phyloP scores from a whole-genome alignment of 495 filamentous ascomycete species.

The Durotheca rogersii region DNA sequence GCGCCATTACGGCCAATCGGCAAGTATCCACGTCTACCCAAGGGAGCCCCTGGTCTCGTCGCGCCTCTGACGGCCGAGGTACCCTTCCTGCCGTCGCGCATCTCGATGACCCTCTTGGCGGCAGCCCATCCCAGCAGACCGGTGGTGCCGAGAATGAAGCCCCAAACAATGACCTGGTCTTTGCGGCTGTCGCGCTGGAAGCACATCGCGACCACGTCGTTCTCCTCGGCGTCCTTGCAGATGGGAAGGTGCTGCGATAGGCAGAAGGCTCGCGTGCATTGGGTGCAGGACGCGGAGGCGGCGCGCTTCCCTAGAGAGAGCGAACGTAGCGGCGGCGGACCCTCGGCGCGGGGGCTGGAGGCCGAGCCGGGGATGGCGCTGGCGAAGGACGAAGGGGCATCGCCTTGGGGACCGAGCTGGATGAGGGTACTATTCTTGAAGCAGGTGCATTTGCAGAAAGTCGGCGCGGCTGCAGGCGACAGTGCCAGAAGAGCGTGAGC shows the following conservation, averaged over 20 bases:
- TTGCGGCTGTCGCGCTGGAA: constrained; percentile 91
- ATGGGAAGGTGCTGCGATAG: constrained; percentile 79
- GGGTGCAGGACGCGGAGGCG: constrained; percentile 59
- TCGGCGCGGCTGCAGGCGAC: constrained; percentile 55
- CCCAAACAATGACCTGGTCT: constrained; percentile 86
- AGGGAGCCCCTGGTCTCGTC: too few species aligned
- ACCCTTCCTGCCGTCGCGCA: constrained; percentile 48
- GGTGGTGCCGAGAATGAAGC: constrained; percentile 86
- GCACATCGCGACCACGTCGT: constrained; percentile 85
- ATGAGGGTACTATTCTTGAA: constrained; percentile 91
- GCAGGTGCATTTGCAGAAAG: constrained; percentile 99
- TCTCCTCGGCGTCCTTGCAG: constrained; percentile 81
- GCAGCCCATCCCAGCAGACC: constrained; percentile 80
- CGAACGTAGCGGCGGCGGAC: background rate
- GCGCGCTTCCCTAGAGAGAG: constrained; percentile 24
- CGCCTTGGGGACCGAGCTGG: constrained; percentile 54
- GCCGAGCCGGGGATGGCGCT: constrained; percentile 15
- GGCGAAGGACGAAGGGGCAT: constrained; percentile 33
- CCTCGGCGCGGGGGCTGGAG: too few species aligned
- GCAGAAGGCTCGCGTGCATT: constrained; percentile 92
- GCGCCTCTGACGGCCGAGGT: too few species aligned
- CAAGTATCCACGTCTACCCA: constrained; percentile 21
- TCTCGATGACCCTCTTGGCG: constrained; percentile 53
- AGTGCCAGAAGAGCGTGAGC: too few species aligned
- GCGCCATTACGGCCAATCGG: constrained; percentile 12